Base-by-base conservation (phyloP, 495 filamentous ascomycete genomes). In the Penicillium soppii region DNA sequence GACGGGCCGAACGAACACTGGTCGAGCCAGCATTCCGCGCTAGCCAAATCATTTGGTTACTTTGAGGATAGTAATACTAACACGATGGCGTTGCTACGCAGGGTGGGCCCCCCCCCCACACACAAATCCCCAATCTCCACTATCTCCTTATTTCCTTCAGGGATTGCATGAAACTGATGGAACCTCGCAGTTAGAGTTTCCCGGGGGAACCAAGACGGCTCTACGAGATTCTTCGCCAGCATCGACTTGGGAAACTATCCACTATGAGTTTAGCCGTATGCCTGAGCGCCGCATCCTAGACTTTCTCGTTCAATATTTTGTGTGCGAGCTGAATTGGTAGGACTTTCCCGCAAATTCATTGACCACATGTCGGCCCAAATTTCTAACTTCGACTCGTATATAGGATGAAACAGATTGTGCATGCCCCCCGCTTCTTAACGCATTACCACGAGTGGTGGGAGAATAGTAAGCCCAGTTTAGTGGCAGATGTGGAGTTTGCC, bases 251-350 rank as follows among this genome's bases (percentile, higher is more conserved):
- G 27, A 50, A 13, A 42, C 39, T 2, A 53, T 59, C 3, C 52
- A 58, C 16, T 22, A 23, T 3, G 39, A 43, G 9, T n/a, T 66
- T 15, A 48, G 38, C 15, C 19, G 33, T 8, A 64, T 66, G 33
- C 61, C 58, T 12, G 25, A 33, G 12, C 58, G 61, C 9, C 55
- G 35, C 1, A 56, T 67, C 33, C 27, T 69, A 0, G 66, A 69
- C 43, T 56, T 61, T 38, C 40, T 69, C 7, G 21, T 69, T 3
- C 51, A 63, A 38, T 63, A 62, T 50, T 69, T 58, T 53, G 43
- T 65, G 7, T 15, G 25, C 10, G 61, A 67, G 19, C 35, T 69
- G 5, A 64, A 67, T 39, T 67, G 63, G 27, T 30, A 30, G 13
- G 27, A n/a, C n/a, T n/a, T n/a, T n/a, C n/a, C n/a, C n/a, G n/a